phyloP scores from a whole-genome alignment of 1,284 basidiomycete species.

The Coniferiporia weirii region DNA sequence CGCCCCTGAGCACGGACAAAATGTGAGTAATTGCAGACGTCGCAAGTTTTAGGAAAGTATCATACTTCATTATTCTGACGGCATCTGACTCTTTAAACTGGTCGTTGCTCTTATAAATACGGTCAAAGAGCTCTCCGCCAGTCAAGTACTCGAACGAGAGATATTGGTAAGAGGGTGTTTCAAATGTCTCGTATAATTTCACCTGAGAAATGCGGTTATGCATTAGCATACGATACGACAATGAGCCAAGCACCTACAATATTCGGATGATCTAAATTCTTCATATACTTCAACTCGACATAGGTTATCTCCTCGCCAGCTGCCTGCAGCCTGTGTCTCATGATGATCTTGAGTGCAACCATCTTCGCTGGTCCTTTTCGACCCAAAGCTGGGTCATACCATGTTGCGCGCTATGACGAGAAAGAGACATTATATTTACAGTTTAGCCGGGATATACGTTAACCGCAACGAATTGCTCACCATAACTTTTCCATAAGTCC shows the following conservation, averaged over 20 bases:
- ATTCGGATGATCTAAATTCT: neutral
- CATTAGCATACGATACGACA: neutral
- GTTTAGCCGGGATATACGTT: neutral
- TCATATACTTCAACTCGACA: neutral
- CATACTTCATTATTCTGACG: neutral
- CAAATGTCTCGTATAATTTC: neutral
- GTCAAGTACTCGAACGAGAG: neutral
- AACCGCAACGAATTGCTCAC: neutral
- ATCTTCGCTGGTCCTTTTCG: neutral
- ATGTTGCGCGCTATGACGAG: neutral
- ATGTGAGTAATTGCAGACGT: neutral
- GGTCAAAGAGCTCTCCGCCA: constrained; percentile 1
- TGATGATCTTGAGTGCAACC: constrained; percentile 1
- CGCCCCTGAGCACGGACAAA: constrained; percentile 43
- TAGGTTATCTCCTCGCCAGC: neutral
- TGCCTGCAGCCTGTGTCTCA: neutral
- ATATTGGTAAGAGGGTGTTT: neutral
- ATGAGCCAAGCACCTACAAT: neutral
- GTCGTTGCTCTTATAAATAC: neutral
- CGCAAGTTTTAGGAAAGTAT: neutral
- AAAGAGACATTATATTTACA: neutral
- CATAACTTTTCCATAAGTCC: neutral
- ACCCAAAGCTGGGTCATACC: neutral
- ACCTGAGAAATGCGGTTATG: neutral
- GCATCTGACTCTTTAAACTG: neutral